Conservation (phyloP, 257 asterid species). For the Capsicum baccatum region DNA sequence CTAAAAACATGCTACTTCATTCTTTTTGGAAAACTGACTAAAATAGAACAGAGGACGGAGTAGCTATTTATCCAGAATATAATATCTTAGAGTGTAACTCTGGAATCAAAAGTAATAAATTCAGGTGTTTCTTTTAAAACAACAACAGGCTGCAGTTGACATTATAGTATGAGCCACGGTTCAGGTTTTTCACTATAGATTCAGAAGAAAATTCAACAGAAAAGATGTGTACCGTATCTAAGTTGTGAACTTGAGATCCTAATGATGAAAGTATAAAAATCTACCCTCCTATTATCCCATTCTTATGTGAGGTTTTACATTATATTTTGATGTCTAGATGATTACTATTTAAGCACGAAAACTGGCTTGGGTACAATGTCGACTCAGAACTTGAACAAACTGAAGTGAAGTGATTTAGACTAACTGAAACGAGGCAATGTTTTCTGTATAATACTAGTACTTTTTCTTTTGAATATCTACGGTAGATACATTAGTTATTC, state of each 20-base stretch:
- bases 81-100: conserved; percentile 10
- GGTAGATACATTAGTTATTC: not conserved
- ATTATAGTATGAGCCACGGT: not conserved
- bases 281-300: not conserved
- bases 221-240: not conserved
- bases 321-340: conserved; percentile 10
- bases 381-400: conserved; percentile 1
- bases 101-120: conserved; percentile 3
- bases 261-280: not conserved
- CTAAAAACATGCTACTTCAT: not conserved
- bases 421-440: not conserved
- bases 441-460: not conserved
- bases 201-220: not conserved
- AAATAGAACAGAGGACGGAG: not conserved
- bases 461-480: not conserved
- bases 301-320: not conserved
- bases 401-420: not conserved
- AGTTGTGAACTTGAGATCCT: not conserved
- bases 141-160: conserved; percentile 3
- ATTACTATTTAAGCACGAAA: not conserved
- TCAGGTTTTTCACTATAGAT: not conserved
- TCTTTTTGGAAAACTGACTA: not conserved
- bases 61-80: conserved; percentile 13
- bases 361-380: not conserved
- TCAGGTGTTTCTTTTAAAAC: not conserved